Base-by-base conservation (phyloP, 768 basidiomycete genomes). In the Tulasnella calospora region DNA sequence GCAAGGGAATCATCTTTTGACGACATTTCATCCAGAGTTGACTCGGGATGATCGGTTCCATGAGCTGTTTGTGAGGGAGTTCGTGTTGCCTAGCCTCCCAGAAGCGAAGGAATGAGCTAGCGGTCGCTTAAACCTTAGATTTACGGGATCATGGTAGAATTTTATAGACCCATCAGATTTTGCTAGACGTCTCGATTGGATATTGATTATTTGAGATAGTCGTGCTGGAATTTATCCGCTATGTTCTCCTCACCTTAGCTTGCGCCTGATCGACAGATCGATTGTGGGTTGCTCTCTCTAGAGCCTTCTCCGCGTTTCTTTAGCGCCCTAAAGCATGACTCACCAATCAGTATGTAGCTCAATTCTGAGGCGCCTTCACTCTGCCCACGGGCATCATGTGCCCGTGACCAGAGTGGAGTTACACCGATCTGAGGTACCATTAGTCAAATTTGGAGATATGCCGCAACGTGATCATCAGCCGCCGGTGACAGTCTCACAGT, bases 21-120 rank as follows among this genome's bases (percentile, higher is more conserved):
- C 96, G 5, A 94, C 92, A 0, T 98, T 98, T 86, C 97, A 99
- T 82, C 97, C 96, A 0, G 97, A 99, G 84, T 86, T 99, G 69
- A 96, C 94, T 33, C 87, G 88, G 78, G 97, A 99, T 82, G 85
- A 89, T 78, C 90, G 96, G 51, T 94, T 98, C 82, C 96, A 98
- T 83, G 93, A 97, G 79, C 97, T 93, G 83, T 98, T 97, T 82
- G 87, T 97, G 57, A 87, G 87, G 76, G 88, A 91, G 81, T 95
- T 93, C 81, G 92, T 96, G 44, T 36, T 72, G n/a, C 38, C 71
- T 7, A 40, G 61, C 27, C 27, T 67, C 27, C 15, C 61, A 19
- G 23, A 13, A 67, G 61, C 33, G 61, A 67, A 12, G 33, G 27
- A 17, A 6, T 67, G 61, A 67, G 33, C 61, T 19, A 17, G 30